These are phyloP conservation scores for Asterochloris erici DNA, from an alignment of 139 green algal species.

Conservation along the genomic window DNA sequence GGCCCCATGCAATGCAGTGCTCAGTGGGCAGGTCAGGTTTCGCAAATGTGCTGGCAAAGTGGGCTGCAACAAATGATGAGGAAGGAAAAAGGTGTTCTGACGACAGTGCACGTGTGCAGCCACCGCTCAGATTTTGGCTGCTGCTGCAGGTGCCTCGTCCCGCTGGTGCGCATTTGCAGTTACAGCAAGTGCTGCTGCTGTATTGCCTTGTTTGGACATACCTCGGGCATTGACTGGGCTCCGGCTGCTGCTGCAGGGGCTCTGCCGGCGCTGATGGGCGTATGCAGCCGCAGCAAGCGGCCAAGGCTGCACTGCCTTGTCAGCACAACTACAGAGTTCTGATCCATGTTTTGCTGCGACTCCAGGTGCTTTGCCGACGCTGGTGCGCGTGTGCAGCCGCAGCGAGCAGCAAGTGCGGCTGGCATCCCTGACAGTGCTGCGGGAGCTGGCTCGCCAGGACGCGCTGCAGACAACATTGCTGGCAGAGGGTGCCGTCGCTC, in stretches of 20 bases:
- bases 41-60: too few species aligned
- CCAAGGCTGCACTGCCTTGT: not conserved
- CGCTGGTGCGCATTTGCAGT: not conserved
- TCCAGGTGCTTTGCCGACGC: constrained; percentile 1
- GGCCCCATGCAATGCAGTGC: too few species aligned
- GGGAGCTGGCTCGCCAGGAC: constrained; percentile 8
- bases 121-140: not conserved
- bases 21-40: too few species aligned
- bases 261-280: too few species aligned
- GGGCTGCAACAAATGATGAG: too few species aligned
- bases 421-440: not conserved
- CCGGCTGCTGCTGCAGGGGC: too few species aligned
- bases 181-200: too few species aligned
- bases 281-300: not conserved
- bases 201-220: too few species aligned
- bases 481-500: constrained; percentile 1
- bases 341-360: not conserved
- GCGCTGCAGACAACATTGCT: constrained; percentile 1
- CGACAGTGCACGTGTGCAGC: too few species aligned
- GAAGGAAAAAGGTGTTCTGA: too few species aligned
- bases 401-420: constrained; percentile 5
- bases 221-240: too few species aligned
- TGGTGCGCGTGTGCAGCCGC: constrained; percentile 1
- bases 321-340: not conserved
- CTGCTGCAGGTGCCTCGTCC: not conserved